Evolutionary conservation across 495 filamentous ascomycete species (phyloP).

Genomic region (Aspergillus coremiiformis): DNA sequence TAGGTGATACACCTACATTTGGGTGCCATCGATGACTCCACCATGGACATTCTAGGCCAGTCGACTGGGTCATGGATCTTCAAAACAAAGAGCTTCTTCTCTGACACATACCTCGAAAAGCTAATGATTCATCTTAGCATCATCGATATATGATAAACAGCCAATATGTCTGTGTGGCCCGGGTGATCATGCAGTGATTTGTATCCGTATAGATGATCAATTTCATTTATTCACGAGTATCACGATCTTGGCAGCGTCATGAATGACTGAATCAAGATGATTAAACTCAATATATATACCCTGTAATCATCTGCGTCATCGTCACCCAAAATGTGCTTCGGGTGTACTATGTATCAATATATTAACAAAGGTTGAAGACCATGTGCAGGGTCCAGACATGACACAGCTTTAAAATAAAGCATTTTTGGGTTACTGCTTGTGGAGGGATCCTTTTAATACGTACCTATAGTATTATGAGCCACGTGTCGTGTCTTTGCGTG

Average conservation of each 20-base stretch:
- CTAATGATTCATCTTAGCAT: neutral
- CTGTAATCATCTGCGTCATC: too few relatives aligned
- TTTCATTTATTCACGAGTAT: neutral
- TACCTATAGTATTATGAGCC: neutral
- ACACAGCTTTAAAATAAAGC: too few relatives aligned
- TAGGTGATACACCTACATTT: neutral
- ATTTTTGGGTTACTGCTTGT: neutral
- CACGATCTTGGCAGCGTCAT: too few relatives aligned
- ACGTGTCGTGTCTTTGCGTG: neutral
- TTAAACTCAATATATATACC: too few relatives aligned
- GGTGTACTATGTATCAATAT: too few relatives aligned
- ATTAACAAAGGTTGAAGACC: neutral
- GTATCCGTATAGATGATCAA: neutral
- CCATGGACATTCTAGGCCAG: neutral
- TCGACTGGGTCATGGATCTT: neutral
- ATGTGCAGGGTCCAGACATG: too few relatives aligned
- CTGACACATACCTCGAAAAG: neutral
- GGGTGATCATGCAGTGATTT: too few relatives aligned
- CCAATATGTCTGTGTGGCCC: neutral
- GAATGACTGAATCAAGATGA: too few relatives aligned
- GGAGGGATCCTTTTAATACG: neutral
- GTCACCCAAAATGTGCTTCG: too few relatives aligned
- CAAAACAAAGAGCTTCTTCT: neutral
- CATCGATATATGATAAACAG: neutral
- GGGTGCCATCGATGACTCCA: neutral